Conservation (phyloP, 805 yeast species). For the Saccharomycopsis sp. region DNA sequence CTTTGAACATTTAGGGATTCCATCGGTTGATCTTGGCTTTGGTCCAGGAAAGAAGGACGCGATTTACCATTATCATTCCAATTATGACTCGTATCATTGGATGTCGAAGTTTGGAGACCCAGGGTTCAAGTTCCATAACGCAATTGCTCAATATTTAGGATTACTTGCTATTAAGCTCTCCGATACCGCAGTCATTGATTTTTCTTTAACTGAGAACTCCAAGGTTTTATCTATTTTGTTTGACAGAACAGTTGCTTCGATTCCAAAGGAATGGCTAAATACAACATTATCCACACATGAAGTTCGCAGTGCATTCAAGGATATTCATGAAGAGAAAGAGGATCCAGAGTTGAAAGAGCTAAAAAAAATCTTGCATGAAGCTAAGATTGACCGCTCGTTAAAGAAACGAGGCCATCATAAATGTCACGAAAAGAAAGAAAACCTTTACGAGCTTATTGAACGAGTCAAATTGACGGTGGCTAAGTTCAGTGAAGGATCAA, state of each 20-base stretch:
- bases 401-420: neutral
- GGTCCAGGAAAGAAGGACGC: conserved; percentile 36
- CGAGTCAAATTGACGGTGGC: neutral
- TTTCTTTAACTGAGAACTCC: conserved; percentile 30
- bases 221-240: conserved; percentile 38
- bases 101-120: conserved; percentile 58
- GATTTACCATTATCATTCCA: conserved; percentile 69
- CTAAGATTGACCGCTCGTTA: neutral
- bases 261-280: conserved; percentile 36
- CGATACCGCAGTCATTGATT: conserved; percentile 41
- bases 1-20: conserved; percentile 51
- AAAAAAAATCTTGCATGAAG: neutral
- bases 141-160: conserved; percentile 51
- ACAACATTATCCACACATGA: conserved; percentile 5
- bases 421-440: neutral
- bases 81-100: conserved; percentile 67
- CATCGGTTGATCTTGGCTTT: conserved; percentile 58
- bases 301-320: neutral
- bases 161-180: conserved; percentile 40
- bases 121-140: conserved; percentile 50
- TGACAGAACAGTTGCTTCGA: conserved; percentile 29
- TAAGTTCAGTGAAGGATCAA: neutral
- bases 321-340: neutral
- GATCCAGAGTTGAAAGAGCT: neutral
- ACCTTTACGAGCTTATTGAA: neutral